Evolutionary conservation across 2,329 filamentous ascomycete genomes (phyloP), one percentile per base, ranked within the genome.

Genomic region (Daldinia sp.): DNA sequence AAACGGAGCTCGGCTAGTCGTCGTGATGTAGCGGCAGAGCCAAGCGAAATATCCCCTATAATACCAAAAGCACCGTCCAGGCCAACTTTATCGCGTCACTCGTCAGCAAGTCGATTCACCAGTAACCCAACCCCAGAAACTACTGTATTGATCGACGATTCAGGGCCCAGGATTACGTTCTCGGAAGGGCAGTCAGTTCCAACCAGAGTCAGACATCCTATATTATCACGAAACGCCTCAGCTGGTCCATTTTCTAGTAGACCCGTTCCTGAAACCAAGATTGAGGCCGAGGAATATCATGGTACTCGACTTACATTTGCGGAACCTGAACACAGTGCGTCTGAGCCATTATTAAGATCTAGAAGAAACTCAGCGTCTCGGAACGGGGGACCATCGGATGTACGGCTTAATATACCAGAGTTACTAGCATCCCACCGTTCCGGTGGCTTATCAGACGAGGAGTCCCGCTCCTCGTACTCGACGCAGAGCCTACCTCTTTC

Each of bases 151-250:
- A 80, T 81, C 0, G 90, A 90, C 58, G 86, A 84, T 1, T 80
- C 85, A 0, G 89, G 87, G 0, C 88, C 89, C 1, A 89, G 84
- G 1, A 93, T 96, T 65, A 91, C 91, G 85, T 96, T 95, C 75
- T 87, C 86, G 8, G 81, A 88, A 53, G 74, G 77, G 7, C 68
- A 72, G 11, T 72, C 72, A 3, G 71, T 74, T 4, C 63, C 70
- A 6, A 76, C 73, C 17, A 67, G 72, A 13, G 41, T 52, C 13
- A 63, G 60, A 39, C 73, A 77, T 39, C 79, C 80, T 9, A 68
- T 75, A 0, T 67, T 81, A 11, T 80, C 80, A 6, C 76, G 81
- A 3, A 79, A 81, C 27, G 77, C 80, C 9, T 89, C 86, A 0
- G 71, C 82, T 15, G 81, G 82, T 3, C 84, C 83, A 55, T 89